These are phyloP conservation scores for Bathelium albidoporum DNA, from an alignment of 495 filamentous ascomycete species.

Conservation along the genomic window DNA sequence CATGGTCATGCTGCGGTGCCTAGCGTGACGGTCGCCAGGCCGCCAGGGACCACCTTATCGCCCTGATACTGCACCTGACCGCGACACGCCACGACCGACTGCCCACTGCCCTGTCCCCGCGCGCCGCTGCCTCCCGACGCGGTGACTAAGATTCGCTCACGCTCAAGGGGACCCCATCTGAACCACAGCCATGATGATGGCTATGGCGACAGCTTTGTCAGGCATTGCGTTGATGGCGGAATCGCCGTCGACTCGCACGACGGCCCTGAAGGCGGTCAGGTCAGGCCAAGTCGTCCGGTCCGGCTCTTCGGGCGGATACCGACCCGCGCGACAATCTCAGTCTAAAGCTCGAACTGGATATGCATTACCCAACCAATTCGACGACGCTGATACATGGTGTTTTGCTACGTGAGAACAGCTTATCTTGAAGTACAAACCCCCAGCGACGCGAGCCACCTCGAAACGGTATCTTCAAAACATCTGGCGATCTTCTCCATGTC, in stretches of 20 bases:
- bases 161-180: neutral
- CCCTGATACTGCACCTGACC: conserved; percentile 5
- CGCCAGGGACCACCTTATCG: neutral
- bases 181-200: neutral
- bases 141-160: neutral
- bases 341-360: neutral
- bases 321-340: neutral
- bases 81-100: neutral
- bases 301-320: neutral
- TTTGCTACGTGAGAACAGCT: neutral
- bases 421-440: neutral
- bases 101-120: neutral
- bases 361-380: neutral
- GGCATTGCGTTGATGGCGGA: neutral
- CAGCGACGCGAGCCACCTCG: neutral
- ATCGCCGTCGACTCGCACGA: neutral
- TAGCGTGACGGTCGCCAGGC: neutral
- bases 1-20: conserved; percentile 2
- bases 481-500: neutral
- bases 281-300: neutral
- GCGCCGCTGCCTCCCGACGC: neutral
- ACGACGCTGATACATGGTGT: neutral
- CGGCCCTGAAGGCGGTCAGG: neutral
- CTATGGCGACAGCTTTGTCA: neutral
- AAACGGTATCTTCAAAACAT: neutral